Evolutionary conservation across 164 flowering plant genomes (phyloP).

Genomic region (Aristolochia californica): DNA sequence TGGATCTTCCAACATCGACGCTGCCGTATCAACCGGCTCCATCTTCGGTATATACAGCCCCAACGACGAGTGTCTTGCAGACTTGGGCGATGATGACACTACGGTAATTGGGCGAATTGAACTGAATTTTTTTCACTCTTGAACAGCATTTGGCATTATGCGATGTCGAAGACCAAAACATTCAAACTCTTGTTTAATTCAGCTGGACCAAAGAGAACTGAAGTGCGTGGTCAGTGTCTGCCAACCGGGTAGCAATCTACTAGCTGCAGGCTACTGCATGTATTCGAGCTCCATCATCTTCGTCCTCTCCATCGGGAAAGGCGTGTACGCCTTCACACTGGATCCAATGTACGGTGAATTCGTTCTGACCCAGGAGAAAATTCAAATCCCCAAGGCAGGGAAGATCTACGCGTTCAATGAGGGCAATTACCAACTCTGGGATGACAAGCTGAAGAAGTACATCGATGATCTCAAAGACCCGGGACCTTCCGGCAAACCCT

Average conservation of each 20-base stretch:
- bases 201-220: slow-evolving; percentile 45
- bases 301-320: slow-evolving; percentile 68
- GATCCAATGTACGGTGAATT: slow-evolving; percentile 90
- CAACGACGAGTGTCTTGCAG: slow-evolving; percentile 51
- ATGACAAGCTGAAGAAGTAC: slow-evolving; percentile 81
- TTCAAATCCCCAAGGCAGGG: slow-evolving; percentile 69
- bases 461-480: slow-evolving; percentile 78
- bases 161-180: neutral
- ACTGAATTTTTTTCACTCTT: no score
- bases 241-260: slow-evolving; percentile 82
- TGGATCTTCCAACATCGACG: slow-evolving; percentile 69
- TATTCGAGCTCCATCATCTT: slow-evolving; percentile 91
- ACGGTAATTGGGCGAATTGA: no score
- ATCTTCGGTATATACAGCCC: slow-evolving; percentile 67
- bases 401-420: slow-evolving; percentile 84
- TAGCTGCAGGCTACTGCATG: slow-evolving; percentile 94
- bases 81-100: slow-evolving; percentile 39
- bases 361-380: slow-evolving; percentile 65
- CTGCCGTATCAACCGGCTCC: slow-evolving; percentile 56
- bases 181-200: slow-evolving; percentile 6
- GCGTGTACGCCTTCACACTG: slow-evolving; percentile 66
- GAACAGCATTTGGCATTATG: no score
- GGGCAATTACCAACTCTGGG: slow-evolving; percentile 90
- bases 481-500: slow-evolving; percentile 74
- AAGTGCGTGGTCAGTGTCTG: slow-evolving; percentile 75